Evolutionary conservation across 2,329 filamentous ascomycete genomes (phyloP), one percentile per base, ranked within the genome.

Genomic region (Alternaria arbusti): DNA sequence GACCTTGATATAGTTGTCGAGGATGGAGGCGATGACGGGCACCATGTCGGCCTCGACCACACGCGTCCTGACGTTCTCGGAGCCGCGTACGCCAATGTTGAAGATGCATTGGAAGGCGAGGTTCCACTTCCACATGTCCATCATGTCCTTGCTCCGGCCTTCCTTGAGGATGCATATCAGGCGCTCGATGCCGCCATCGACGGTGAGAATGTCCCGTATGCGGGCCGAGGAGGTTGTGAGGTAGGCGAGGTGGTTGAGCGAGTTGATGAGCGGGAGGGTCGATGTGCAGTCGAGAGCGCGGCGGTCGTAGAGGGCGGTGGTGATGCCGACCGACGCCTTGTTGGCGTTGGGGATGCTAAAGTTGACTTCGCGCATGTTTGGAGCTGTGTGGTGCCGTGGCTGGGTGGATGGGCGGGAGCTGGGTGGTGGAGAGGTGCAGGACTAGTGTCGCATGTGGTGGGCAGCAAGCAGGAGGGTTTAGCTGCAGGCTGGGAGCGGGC

Each of bases 81-180:
- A 97, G 64, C 96, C 96, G 71, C 96, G 89, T 64, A 99, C 95
- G 61, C 96, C 96, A 77, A 99, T 98, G 81, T 99, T 99, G 79
- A 99, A 96, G 69, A 98, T 94, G 80, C 96, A 99, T 82, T 98
- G 96, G 81, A 99, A 99, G 57, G 96, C 96, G 67, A 99, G 87
- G 78, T 97, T 99, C 96, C 96, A 99, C 83, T 98, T 98, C 96
- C 96, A 99, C 92, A 97, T 97, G 80, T 97, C 95, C 95, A 98
- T 97, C 90, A 97, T 91, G 80, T 99, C 95, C 82, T 94, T 96
- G 83, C 93, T 97, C 78, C 96, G 88, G 67, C 96, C 96, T 82
- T 97, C 93, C 82, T 99, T 99, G 80, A 99, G 88, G 77, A 99
- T 97, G 87, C 94, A 97, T 79, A 99, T 93, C 72, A 99, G 85